Evolutionary conservation across 306 rosid species (phyloP).

Genomic region (Mimosa pudica): DNA sequence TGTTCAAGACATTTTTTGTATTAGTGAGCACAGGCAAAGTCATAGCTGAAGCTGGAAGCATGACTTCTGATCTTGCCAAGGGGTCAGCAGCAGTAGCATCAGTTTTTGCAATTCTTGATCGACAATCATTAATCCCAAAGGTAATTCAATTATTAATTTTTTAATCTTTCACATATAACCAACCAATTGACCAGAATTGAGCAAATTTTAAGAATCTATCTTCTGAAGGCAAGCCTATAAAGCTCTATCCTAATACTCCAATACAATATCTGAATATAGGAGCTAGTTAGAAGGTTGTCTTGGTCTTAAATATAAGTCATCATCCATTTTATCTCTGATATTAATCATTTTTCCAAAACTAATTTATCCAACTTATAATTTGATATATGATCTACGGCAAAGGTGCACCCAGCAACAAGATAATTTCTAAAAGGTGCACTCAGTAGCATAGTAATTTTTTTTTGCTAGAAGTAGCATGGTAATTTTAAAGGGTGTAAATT

Average conservation of each 20-base stretch:
- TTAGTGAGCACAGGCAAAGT: constrained; percentile 95
- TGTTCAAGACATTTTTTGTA: constrained; percentile 90
- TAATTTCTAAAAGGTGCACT: too few species aligned
- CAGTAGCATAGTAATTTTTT: too few species aligned
- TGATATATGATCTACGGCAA: too few species aligned
- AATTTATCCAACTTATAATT: too few species aligned
- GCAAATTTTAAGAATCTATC: not conserved
- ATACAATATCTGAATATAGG: not conserved
- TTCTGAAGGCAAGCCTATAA: not conserved
- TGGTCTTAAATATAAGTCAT: too few species aligned
- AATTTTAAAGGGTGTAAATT: too few species aligned
- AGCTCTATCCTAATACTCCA: not conserved
- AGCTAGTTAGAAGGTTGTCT: too few species aligned
- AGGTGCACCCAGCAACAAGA: too few species aligned
- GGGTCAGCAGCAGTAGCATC: constrained; percentile 85
- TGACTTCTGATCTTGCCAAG: constrained; percentile 95
- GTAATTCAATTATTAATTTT: constrained; percentile 33
- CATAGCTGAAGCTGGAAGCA: constrained; percentile 97
- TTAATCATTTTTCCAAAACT: too few species aligned
- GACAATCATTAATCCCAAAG: constrained; percentile 73
- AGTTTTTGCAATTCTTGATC: constrained; percentile 82
- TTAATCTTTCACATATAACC: not conserved
- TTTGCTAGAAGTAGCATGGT: too few species aligned
- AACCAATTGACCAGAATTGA: not conserved
- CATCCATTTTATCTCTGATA: too few species aligned